Evolutionary conservation across 179 eudicot species (phyloP).

Genomic region (Amaranthus tricolor): DNA sequence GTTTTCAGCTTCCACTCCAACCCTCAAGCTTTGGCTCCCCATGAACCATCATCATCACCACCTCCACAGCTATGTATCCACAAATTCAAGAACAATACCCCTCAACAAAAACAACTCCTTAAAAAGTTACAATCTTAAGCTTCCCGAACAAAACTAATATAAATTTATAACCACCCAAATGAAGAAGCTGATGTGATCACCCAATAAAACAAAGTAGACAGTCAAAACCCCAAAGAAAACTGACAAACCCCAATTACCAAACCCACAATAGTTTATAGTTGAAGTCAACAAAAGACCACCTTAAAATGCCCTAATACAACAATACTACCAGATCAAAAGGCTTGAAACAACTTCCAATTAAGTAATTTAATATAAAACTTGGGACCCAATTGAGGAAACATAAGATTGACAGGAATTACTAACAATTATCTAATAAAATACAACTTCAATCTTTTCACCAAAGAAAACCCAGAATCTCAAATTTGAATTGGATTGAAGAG

Average conservation of each 20-base stretch:
- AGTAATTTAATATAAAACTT: background rate
- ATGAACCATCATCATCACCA: slow-evolving; percentile 28
- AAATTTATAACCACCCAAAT: slow-evolving; percentile 12
- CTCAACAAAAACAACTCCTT: background rate
- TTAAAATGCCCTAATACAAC: slow-evolving; percentile 16
- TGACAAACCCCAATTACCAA: background rate
- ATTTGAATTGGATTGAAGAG: background rate
- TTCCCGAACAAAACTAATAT: slow-evolving; percentile 10
- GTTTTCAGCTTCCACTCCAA: slow-evolving; percentile 26
- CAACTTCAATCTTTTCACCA: background rate
- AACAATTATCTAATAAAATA: background rate
- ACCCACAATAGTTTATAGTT: background rate
- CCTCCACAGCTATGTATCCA: background rate
- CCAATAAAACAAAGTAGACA: slow-evolving; percentile 9
- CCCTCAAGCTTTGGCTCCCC: slow-evolving; percentile 18
- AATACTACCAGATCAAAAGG: slow-evolving; percentile 24
- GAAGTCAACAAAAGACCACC: slow-evolving; percentile 11
- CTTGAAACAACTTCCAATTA: slow-evolving; percentile 9
- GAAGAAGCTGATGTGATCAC: slow-evolving; percentile 18
- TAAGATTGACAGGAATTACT: background rate
- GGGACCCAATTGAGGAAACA: slow-evolving; percentile 15
- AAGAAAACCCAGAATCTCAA: slow-evolving; percentile 17
- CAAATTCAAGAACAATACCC: background rate
- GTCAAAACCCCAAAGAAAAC: slow-evolving; percentile 12
- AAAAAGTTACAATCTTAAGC: background rate